Percentiles rank a stretch among this genome's conserved stretches.
Conservation (phyloP, 148 eudicot genomes). For the Beta vulgaris region DNA sequence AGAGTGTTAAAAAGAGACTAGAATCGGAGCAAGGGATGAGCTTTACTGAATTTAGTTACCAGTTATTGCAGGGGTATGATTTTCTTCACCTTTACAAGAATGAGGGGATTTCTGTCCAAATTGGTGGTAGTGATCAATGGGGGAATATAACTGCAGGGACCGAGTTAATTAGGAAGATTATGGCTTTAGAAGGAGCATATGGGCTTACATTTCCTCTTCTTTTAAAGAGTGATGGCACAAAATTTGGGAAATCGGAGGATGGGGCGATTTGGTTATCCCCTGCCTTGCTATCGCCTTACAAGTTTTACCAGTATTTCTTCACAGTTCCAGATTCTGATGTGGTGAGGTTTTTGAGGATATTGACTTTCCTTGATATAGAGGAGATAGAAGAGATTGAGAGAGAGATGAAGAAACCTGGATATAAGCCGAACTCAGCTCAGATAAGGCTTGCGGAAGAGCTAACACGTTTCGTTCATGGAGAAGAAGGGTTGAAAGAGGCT, state of each 20-base stretch:
- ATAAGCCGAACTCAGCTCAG: conserved; percentile 74
- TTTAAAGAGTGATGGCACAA: conserved; percentile 77
- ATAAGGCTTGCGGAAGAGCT: conserved; percentile 81
- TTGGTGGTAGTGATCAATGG: conserved; percentile 98
- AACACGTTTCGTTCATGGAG: conserved; percentile 79
- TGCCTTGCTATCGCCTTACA: conserved; percentile 65
- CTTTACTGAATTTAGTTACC: conserved; percentile 83
- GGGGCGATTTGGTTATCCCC: conserved; percentile 92
- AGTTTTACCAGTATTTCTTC: conserved; percentile 86
- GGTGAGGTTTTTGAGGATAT: conserved; percentile 60
- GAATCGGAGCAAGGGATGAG: conserved; percentile 86
- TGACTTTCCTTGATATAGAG: conserved; percentile 63
- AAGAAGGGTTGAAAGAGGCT: conserved; percentile 78
- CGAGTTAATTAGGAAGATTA: conserved; percentile 65
- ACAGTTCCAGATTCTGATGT: conserved; percentile 71
- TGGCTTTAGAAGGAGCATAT: conserved; percentile 50
- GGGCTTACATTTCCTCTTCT: conserved; percentile 86
- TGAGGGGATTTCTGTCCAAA: conserved; percentile 65
- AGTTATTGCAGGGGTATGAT: conserved; percentile 82
- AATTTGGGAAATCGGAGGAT: conserved; percentile 85
- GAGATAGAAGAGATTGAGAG: conserved; percentile 59
- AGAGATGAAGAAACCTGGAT: conserved; percentile 45
- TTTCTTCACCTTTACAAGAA: conserved; percentile 55
- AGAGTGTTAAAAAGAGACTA: conserved; percentile 68
- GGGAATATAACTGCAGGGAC: conserved; percentile 94